Conservation (phyloP, 805 yeast genomes). For the Huiozyma sinensis region DNA sequence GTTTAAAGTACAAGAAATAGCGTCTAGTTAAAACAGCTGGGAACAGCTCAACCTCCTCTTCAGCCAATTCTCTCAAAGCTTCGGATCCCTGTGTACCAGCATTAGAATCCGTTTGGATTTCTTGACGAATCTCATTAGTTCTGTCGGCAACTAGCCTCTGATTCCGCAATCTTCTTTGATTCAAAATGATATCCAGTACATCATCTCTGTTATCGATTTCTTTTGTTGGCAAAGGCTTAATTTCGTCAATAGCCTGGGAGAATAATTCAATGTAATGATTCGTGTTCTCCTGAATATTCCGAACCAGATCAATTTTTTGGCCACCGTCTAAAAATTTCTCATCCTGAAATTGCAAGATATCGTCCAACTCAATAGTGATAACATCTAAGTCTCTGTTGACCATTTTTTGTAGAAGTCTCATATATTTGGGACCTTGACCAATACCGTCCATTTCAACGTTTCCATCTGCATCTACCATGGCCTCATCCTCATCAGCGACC, state of each 20-base stretch:
- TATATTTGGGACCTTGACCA: conserved; percentile 58
- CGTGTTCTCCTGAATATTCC: conserved; percentile 55
- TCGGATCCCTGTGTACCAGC: conserved; percentile 17
- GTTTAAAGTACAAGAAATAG: conserved; percentile 78
- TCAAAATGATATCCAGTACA: conserved; percentile 84
- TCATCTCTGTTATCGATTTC: conserved; percentile 75
- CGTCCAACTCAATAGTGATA: conserved; percentile 71
- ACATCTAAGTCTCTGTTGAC: conserved; percentile 75
- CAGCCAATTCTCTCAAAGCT: conserved; percentile 26
- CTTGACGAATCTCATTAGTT: conserved; percentile 46
- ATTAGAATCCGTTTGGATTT: conserved; percentile 22
- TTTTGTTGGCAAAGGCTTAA: conserved; percentile 76
- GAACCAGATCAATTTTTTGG: conserved; percentile 19
- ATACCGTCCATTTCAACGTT: conserved; percentile 26
- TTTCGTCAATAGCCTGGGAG: conserved; percentile 59
- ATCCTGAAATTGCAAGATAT: conserved; percentile 60
- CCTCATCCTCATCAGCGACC: conserved; percentile 13
- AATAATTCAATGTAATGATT: conserved; percentile 72
- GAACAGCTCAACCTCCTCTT: conserved; percentile 45
- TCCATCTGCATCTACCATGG: conserved; percentile 20
- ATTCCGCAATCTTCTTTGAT: conserved; percentile 81
- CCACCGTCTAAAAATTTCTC: conserved; percentile 25
- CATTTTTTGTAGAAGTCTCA: conserved; percentile 60
- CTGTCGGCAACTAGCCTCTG: conserved; percentile 58
- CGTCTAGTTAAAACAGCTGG: conserved; percentile 84